These are phyloP conservation scores for Malania oleifera DNA, from an alignment of 164 flowering plant species.

Conservation along the genomic window DNA sequence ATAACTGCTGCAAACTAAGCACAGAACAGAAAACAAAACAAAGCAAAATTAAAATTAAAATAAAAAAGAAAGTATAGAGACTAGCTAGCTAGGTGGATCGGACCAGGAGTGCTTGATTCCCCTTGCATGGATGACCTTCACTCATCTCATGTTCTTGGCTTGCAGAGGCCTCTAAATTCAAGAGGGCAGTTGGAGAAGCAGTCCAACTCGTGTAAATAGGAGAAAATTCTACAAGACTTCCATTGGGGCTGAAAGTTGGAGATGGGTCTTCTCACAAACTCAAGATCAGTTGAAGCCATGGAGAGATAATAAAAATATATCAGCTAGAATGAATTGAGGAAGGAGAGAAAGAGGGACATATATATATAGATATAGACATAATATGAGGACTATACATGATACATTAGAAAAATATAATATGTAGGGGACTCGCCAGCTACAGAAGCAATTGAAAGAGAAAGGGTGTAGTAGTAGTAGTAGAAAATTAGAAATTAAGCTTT, in stretches of 20 bases:
- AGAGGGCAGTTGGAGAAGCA: background rate
- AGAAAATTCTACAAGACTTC: background rate
- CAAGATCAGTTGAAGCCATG: slow-evolving; percentile 12
- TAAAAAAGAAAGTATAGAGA: background rate
- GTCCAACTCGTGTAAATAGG: slow-evolving; percentile 11
- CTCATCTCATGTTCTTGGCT: slow-evolving; percentile 5
- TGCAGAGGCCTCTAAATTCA: slow-evolving; percentile 5
- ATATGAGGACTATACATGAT: too few relatives aligned
- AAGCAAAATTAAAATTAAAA: background rate
- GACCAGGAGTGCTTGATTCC: slow-evolving; percentile 51
- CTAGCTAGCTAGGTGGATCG: slow-evolving; percentile 14
- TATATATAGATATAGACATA: background rate
- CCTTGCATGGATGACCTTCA: slow-evolving; percentile 17
- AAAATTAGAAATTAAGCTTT: too few relatives aligned
- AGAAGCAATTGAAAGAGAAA: too few relatives aligned
- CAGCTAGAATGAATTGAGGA: too few relatives aligned
- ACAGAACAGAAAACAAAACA: background rate
- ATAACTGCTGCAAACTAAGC: background rate
- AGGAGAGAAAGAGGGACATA: background rate
- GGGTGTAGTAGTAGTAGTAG: too few relatives aligned
- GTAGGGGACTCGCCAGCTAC: too few relatives aligned
- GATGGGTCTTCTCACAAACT: background rate
- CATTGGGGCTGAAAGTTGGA: background rate
- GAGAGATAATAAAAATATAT: background rate
- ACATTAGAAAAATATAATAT: too few relatives aligned